Percentiles rank a stretch among this genome's conserved stretches.
Evolutionary conservation across 1,139 yeast species (phyloP).

Genomic region (Pichia inconspicua): DNA sequence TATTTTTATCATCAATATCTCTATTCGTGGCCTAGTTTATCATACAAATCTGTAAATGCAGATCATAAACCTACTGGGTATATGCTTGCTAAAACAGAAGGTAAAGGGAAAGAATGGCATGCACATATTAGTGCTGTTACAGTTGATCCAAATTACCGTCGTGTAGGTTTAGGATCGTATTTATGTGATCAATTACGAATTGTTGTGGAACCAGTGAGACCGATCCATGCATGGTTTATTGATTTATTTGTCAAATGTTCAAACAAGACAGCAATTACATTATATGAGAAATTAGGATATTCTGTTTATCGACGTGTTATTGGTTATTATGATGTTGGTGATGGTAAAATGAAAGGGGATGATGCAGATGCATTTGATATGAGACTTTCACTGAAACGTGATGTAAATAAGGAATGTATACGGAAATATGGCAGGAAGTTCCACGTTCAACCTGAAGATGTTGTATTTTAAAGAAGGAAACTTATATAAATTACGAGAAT

Average conservation of each 20-base stretch:
- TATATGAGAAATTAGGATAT: slow-evolving; percentile 84
- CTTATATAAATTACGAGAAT: not conserved
- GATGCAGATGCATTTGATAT: slow-evolving; percentile 85
- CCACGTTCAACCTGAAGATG: slow-evolving; percentile 57
- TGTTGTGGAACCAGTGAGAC: slow-evolving; percentile 58
- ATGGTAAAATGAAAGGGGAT: slow-evolving; percentile 44
- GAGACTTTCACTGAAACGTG: slow-evolving; percentile 60
- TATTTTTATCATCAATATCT: slow-evolving; percentile 81
- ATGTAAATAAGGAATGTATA: slow-evolving; percentile 41
- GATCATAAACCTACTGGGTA: slow-evolving; percentile 50
- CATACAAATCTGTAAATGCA: slow-evolving; percentile 61
- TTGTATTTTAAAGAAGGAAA: slow-evolving; percentile 32
- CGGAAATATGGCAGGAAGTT: slow-evolving; percentile 51
- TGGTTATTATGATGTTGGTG: slow-evolving; percentile 63
- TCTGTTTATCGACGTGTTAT: slow-evolving; percentile 77
- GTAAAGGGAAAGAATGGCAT: slow-evolving; percentile 80
- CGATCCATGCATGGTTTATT: slow-evolving; percentile 71
- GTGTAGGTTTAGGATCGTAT: slow-evolving; percentile 77
- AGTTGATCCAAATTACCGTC: slow-evolving; percentile 69
- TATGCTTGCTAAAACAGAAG: slow-evolving; percentile 97
- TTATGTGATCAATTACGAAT: slow-evolving; percentile 68
- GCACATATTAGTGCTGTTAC: slow-evolving; percentile 97
- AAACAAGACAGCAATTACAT: slow-evolving; percentile 66
- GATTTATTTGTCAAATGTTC: slow-evolving; percentile 89
- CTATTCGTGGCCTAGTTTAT: slow-evolving; percentile 79